Evolutionary conservation across 331 rosid species (phyloP).

Genomic region (Spiraea crenata): DNA sequence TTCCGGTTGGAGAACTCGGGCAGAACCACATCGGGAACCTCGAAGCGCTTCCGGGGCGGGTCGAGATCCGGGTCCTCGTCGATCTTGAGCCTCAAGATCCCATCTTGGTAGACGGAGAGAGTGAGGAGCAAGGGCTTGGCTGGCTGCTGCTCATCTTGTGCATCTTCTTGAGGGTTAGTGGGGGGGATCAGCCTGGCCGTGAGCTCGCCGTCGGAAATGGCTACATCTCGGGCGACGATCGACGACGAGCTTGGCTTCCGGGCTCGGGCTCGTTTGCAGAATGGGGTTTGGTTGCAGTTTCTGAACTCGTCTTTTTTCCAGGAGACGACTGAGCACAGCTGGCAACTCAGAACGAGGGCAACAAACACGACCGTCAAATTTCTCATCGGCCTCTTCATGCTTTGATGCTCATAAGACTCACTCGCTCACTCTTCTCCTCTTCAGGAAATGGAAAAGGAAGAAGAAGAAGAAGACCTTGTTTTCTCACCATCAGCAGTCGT

Average conservation of each 20-base stretch:
- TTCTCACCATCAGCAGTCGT: no score
- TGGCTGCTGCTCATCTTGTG: slow-evolving; percentile 11
- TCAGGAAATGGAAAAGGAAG: slow-evolving; percentile 5
- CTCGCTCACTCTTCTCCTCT: background rate
- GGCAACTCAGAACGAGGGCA: slow-evolving; percentile 31
- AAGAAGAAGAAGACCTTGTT: background rate
- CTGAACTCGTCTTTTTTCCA: slow-evolving; percentile 95
- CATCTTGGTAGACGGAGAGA: slow-evolving; percentile 64
- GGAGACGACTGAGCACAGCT: slow-evolving; percentile 45
- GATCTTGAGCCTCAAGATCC: slow-evolving; percentile 72
- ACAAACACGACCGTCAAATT: slow-evolving; percentile 37
- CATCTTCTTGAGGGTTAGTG: slow-evolving; percentile 20
- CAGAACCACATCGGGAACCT: slow-evolving; percentile 76
- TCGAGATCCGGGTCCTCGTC: slow-evolving; percentile 64
- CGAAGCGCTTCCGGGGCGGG: slow-evolving; percentile 68
- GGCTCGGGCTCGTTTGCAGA: slow-evolving; percentile 86
- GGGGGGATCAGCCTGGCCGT: slow-evolving; percentile 48
- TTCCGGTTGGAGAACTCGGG: slow-evolving; percentile 50
- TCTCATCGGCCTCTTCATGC: slow-evolving; percentile 31
- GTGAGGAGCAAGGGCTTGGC: slow-evolving; percentile 63
- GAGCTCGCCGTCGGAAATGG: slow-evolving; percentile 67
- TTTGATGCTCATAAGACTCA: slow-evolving; percentile 20
- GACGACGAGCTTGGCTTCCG: slow-evolving; percentile 58
- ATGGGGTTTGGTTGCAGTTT: slow-evolving; percentile 87
- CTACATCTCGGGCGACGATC: slow-evolving; percentile 51